These are phyloP conservation scores for Rhodotorula sp. DNA, from an alignment of 1,284 basidiomycete species.

Conservation along the genomic window DNA sequence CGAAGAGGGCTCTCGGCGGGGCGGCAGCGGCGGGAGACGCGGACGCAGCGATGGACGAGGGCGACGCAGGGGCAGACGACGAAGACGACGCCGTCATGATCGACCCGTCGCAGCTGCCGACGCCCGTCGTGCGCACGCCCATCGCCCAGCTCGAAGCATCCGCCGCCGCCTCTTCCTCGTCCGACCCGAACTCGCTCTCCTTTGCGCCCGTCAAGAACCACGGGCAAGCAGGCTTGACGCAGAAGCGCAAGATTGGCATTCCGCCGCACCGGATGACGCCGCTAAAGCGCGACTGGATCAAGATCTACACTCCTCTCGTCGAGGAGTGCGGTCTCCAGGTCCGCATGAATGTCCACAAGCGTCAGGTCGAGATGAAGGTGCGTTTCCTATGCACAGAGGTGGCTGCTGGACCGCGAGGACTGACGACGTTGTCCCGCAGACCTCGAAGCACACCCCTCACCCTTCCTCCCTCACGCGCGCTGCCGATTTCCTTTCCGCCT, in stretches of 20 bases:
- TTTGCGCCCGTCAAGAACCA: slow-evolving; percentile 38
- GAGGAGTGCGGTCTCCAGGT: slow-evolving; percentile 94
- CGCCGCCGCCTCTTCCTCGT: not conserved
- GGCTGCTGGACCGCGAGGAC: not conserved
- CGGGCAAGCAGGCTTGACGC: slow-evolving; percentile 33
- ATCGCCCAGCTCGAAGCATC: slow-evolving; percentile 21
- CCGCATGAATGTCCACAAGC: slow-evolving; percentile 88
- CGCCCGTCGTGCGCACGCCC: slow-evolving; percentile 31
- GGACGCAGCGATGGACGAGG: slow-evolving; percentile 29
- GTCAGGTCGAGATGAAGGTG: slow-evolving; percentile 88
- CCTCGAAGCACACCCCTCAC: slow-evolving; percentile 77
- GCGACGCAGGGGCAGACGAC: slow-evolving; percentile 34
- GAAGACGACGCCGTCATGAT: slow-evolving; percentile 46
- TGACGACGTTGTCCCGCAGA: slow-evolving; percentile 57
- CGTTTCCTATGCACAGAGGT: slow-evolving; percentile 44
- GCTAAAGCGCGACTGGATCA: slow-evolving; percentile 95
- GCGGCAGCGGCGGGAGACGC: slow-evolving; percentile 11
- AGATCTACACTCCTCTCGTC: slow-evolving; percentile 92
- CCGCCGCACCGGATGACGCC: slow-evolving; percentile 98
- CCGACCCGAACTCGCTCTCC: slow-evolving; percentile 33
- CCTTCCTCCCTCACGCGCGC: slow-evolving; percentile 75
- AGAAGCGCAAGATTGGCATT: slow-evolving; percentile 63
- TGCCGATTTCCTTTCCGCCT: slow-evolving; percentile 97
- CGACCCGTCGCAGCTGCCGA: slow-evolving; percentile 40
- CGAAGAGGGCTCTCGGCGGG: slow-evolving; percentile 2